Conservation (phyloP, 768 basidiomycete genomes). For the Xerocomus spinulosus region DNA sequence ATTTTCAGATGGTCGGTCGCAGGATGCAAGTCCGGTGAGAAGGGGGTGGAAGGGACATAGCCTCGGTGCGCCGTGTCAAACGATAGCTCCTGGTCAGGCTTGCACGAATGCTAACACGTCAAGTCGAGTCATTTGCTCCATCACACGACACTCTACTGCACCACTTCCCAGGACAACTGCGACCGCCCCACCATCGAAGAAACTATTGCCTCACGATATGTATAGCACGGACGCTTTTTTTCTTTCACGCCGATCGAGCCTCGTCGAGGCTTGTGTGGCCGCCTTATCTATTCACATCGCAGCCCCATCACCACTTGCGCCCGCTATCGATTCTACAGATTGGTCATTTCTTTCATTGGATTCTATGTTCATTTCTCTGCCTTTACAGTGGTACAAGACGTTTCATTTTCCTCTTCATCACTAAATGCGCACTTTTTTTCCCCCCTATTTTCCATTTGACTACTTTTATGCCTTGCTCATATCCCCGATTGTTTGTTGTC, state of each 20-base stretch:
- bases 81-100: background rate
- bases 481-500: constrained; percentile 48
- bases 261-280: constrained; percentile 21
- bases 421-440: constrained; percentile 16
- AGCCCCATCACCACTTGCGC: constrained; percentile 30
- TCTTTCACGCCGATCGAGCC: constrained; percentile 44
- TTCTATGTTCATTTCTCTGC: constrained; percentile 23
- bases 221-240: constrained; percentile 75
- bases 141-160: constrained; percentile 18
- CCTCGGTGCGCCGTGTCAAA: constrained; percentile 25
- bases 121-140: constrained; percentile 15
- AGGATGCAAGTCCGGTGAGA: constrained; percentile 14
- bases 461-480: constrained; percentile 24
- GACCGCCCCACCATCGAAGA: constrained; percentile 27
- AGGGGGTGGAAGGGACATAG: constrained; percentile 16
- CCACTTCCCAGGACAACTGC: constrained; percentile 15
- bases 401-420: constrained; percentile 21
- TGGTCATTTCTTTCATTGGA: constrained; percentile 21
- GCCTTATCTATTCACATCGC: constrained; percentile 28
- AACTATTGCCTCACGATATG: constrained; percentile 37
- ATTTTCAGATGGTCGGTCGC: constrained; percentile 33
- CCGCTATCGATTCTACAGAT: constrained; percentile 29
- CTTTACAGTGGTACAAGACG: constrained; percentile 20
- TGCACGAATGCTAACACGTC: constrained; percentile 15
- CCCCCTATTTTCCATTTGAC: constrained; percentile 13